A percentile compares a stretch with the other conserved stretches of the same genome.
Evolutionary conservation across 345 rosid species (phyloP).

Genomic region (Salix dunnii): DNA sequence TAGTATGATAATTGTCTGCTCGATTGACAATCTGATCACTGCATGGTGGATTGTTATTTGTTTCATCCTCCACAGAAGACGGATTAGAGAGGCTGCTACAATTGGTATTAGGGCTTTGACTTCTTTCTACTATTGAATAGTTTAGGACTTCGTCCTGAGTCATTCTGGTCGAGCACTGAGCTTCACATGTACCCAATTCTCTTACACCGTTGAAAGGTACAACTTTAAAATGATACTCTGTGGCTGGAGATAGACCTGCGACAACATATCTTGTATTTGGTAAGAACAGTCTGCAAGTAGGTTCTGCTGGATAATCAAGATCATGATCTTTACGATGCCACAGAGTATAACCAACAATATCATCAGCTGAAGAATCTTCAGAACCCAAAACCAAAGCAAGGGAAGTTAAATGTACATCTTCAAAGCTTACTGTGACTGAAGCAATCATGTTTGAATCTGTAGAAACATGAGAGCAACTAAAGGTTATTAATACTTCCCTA

Average conservation of each 20-base stretch:
- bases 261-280: conserved; percentile 63
- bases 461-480: background rate
- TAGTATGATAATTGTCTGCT: conserved; percentile 38
- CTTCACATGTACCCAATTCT: conserved; percentile 52
- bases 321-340: conserved; percentile 76
- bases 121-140: conserved; percentile 54
- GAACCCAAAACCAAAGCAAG: conserved; percentile 57
- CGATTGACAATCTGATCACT: conserved; percentile 45
- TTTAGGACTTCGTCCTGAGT: conserved; percentile 42
- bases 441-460: conserved; percentile 33
- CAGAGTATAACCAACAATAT: conserved; percentile 48
- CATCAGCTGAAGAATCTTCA: conserved; percentile 35
- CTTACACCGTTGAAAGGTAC: conserved; percentile 46
- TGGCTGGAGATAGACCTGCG: conserved; percentile 58
- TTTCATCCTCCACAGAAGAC: conserved; percentile 83
- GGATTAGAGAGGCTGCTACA: conserved; percentile 88
- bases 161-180: conserved; percentile 37
- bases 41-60: conserved; percentile 44
- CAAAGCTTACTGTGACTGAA: conserved; percentile 52
- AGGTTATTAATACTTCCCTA: background rate
- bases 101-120: conserved; percentile 88
- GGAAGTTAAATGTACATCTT: conserved; percentile 61
- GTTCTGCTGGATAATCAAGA: conserved; percentile 49
- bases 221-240: conserved; percentile 66
- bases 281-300: conserved; percentile 59